Evolutionary conservation across 495 filamentous ascomycete genomes (phyloP), one percentile per base, ranked within the genome.

Genomic region (Penicillium cosmopolitanum): DNA sequence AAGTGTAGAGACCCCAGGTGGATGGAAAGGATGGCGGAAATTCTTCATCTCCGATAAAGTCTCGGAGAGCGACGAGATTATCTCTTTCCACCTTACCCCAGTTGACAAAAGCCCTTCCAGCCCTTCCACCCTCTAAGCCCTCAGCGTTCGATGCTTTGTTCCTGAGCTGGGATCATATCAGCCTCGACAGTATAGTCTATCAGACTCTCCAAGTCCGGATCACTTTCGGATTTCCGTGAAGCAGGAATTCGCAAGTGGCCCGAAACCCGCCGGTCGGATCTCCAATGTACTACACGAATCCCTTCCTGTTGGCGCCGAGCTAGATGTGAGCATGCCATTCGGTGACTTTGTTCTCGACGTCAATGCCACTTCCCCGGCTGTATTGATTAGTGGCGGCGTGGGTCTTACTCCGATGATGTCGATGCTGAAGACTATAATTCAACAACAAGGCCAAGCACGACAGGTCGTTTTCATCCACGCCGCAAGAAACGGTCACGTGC

Each of bases 211-310:
- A 10, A 70, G 69, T 7, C 61, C 64, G 23, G 74, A 80, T 36
- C 82, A 82, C 62, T 87, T 85, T 72, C 82, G 86, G 54, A 84
- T 89, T 67, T 84, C 74, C 44, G 79, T 89, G 61, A 88, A 88
- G 80, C 79, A 77, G 42, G 86, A 89, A 69, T 64, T 66, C 57
- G 66, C 69, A 28, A 66, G 73, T 43, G 56, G 51, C 2, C 11
- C 51, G 4, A 46, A 50, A 25, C 56, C 60, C 4, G 82, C 84
- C 0, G 86, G 85, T 31, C 65, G 78, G 50, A 76, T 89, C 9
- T 86, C 82, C 47, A 88, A 88, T 65, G 71, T 86, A 56, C 72
- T 89, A 18, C 84, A 89, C 66, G 66, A 68, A 28, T 77, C 77
- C 8, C 79, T 81, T 68, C 65, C 75, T 0, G 75, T 77, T 15